phyloP scores from a whole-genome alignment of 2,329 filamentous ascomycete genomes.

The Cercospora sesami region DNA sequence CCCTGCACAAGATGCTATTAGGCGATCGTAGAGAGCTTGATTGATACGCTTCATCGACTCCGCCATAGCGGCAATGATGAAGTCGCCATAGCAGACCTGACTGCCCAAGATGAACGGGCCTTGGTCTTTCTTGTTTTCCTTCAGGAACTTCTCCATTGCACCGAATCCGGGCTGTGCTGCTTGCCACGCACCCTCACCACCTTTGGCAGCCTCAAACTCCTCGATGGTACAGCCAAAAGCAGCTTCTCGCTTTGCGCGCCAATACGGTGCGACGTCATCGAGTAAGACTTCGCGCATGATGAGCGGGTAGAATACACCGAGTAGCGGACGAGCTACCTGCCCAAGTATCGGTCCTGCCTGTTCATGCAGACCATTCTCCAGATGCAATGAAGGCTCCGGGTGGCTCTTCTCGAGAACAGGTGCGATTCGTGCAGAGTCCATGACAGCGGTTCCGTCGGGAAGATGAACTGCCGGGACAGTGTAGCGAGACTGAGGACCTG shows the following conservation, averaged over 20 bases:
- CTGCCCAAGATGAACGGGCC: conserved; percentile 32
- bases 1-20: conserved; percentile 4
- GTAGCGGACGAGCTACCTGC: conserved; percentile 27
- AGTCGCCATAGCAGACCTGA: conserved; percentile 31
- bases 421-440: conserved; percentile 31
- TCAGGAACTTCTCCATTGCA: conserved; percentile 23
- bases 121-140: conserved; percentile 28
- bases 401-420: conserved; percentile 23
- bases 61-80: conserved; percentile 28
- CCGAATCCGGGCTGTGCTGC: conserved; percentile 24
- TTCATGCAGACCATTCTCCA: conserved; percentile 23
- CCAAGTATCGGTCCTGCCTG: conserved; percentile 14
- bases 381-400: conserved; percentile 24
- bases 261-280: conserved; percentile 33
- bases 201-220: conserved; percentile 34
- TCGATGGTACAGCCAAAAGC: conserved; percentile 28
- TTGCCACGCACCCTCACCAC: conserved; percentile 31
- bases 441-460: conserved; percentile 22
- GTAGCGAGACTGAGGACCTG: conserved; percentile 15
- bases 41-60: conserved; percentile 27
- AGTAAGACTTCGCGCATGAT: conserved; percentile 25
- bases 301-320: conserved; percentile 27
- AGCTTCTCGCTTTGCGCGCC: conserved; percentile 20
- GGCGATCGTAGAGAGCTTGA: conserved; percentile 22
- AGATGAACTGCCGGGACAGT: conserved; percentile 26